Conservation (phyloP, 345 rosid species). For the Lumnitzera racemosa region DNA sequence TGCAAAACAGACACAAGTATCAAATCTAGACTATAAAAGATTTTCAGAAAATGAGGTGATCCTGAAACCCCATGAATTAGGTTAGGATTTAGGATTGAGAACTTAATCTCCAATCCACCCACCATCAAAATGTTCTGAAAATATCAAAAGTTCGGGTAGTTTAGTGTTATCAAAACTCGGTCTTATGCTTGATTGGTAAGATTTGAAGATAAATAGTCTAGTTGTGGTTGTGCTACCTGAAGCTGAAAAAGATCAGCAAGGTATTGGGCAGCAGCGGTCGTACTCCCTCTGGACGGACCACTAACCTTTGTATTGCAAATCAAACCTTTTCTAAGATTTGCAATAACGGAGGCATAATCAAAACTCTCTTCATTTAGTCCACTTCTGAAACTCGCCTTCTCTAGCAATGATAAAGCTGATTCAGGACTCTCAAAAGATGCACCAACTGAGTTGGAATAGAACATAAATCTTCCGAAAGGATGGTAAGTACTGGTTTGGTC, state of each 20-base stretch:
- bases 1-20: not conserved
- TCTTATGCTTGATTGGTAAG: no score
- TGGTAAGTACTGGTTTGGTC: slow-evolving; percentile 14
- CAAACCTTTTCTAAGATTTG: slow-evolving; percentile 5
- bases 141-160: no score
- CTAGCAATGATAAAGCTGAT: slow-evolving; percentile 21
- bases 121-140: no score
- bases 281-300: slow-evolving; percentile 15
- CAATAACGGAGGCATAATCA: slow-evolving; percentile 13
- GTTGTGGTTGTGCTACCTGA: slow-evolving; percentile 12
- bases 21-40: no score
- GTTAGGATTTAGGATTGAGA: no score
- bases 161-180: no score
- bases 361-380: slow-evolving; percentile 2
- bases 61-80: no score
- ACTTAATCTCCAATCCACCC: no score
- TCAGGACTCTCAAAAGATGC: slow-evolving; percentile 45
- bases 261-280: slow-evolving; percentile 1
- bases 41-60: no score
- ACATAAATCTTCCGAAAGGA: slow-evolving; percentile 54
- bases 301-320: not conserved
- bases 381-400: slow-evolving; percentile 6
- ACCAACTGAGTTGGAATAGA: slow-evolving; percentile 26
- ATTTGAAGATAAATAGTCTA: no score
- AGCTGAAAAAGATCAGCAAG: no score